A percentile compares a stretch with the other conserved stretches of the same genome.
Evolutionary conservation across 176 grass and related monocot genomes (phyloP).

Genomic region (Hordeum vulgare): DNA sequence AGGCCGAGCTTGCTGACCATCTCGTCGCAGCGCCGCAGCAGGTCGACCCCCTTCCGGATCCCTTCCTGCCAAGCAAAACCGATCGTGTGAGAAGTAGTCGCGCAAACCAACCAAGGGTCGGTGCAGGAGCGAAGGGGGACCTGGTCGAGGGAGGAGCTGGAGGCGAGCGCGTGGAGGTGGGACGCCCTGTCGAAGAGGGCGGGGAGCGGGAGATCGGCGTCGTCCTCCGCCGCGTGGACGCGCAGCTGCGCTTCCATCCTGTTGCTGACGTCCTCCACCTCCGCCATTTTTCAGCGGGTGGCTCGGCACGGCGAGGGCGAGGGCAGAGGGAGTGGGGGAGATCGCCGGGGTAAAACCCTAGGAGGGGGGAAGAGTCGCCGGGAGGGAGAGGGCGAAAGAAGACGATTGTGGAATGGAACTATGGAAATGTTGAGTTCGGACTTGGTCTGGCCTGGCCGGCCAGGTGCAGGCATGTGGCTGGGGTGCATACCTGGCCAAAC

Average conservation of each 20-base stretch:
- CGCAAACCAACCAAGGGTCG: not conserved
- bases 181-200: constrained; percentile 71
- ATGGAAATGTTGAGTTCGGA: not conserved
- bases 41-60: constrained; percentile 63
- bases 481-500: no score
- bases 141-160: constrained; percentile 54
- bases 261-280: constrained; percentile 23
- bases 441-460: no score
- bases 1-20: constrained; percentile 85
- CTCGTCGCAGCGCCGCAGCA: constrained; percentile 66
- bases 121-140: not conserved
- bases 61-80: constrained; percentile 34
- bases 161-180: constrained; percentile 59
- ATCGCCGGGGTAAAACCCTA: not conserved
- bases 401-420: not conserved
- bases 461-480: no score
- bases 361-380: not conserved
- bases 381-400: not conserved
- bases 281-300: constrained; percentile 1
- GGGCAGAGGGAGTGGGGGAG: not conserved
- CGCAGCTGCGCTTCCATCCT: constrained; percentile 38
- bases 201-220: constrained; percentile 58
- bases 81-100: not conserved
- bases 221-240: constrained; percentile 10
- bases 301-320: not conserved